Base-by-base conservation (phyloP, 2,329 filamentous ascomycete genomes). In the Polychaeton citri region DNA sequence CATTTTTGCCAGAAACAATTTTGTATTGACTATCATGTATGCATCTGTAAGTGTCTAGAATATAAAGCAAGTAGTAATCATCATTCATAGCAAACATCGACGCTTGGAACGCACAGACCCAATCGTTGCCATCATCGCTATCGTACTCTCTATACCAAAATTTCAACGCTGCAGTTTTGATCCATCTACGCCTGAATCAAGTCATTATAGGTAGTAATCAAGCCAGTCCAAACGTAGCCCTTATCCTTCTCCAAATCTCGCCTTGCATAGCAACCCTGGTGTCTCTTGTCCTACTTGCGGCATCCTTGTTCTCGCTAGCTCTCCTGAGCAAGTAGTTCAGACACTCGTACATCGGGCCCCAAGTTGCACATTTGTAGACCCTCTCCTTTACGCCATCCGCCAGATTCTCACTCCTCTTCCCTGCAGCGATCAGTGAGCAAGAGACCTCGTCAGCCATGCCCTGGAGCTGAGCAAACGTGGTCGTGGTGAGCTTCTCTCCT, bases 391-490 rank as follows among this genome's bases (percentile, higher is more conserved):
- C 50, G 26, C 56, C 56, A 48, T 50, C 48, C 50, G 58, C 43
- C 48, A 44, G 39, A 33, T 49, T 43, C 43, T 46, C 49, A 19
- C 49, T 48, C 24, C 57, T 49, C 8, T 61, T 57, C 20, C 58
- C 65, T 5, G 60, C 50, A 38, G 71, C 60, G 12, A 76, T 54
- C 0, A 76, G 54, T 3, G 62, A 59, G 45, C 71, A 69, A 38
- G 79, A 85, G 35, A 96, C 76, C 54, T 95, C 87, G 48, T 96
- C 88, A 2, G 88, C 88, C 88, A 96, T 96, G 28, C 88, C 87
- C 64, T 88, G 81, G 1, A 95, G 72, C 62, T 95, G 87, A 2
- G 81, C 81, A 56, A 84, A 86, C 0, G 62, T 59, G 7, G 74
- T 58, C 2, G 66, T 61, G 2, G 71, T 65, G 3, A 63, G 63